A percentile compares a stretch with the other conserved stretches of the same genome.
phyloP scores from a whole-genome alignment of 148 eudicot species.

The Rhododendron henanense region DNA sequence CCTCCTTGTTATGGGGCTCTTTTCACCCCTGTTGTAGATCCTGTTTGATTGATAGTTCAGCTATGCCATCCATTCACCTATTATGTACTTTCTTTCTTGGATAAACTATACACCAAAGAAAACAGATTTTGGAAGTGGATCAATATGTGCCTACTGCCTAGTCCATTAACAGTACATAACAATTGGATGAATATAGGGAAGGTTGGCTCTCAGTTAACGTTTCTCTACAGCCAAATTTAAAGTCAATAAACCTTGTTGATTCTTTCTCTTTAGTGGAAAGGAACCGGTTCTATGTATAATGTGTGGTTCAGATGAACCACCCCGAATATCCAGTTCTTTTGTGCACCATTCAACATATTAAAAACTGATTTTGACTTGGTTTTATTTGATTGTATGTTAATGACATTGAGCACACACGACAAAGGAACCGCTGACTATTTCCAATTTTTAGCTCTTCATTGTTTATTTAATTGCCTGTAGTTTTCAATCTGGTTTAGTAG shows the following conservation, averaged over 20 bases:
- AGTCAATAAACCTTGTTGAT: background rate
- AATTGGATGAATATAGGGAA: background rate
- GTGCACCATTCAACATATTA: background rate
- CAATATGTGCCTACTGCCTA: background rate
- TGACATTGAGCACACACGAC: background rate
- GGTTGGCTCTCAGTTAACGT: background rate
- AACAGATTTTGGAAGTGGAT: background rate
- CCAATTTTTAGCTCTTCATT: background rate
- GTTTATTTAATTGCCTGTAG: background rate
- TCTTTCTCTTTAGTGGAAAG: background rate
- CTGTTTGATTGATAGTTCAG: background rate
- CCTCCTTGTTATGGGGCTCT: background rate
- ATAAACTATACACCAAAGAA: background rate
- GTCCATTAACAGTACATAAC: background rate
- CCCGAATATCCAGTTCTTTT: background rate
- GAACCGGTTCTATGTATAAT: background rate
- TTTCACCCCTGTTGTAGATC: background rate
- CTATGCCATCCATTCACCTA: background rate
- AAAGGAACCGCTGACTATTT: background rate
- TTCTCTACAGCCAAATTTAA: too few relatives aligned
- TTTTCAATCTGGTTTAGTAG: background rate
- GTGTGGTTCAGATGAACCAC: background rate
- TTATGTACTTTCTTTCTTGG: background rate
- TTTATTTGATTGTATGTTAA: too few relatives aligned
- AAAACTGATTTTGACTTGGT: background rate